These are phyloP conservation scores for Takakia lepidozioides DNA, from an alignment of 225 moss, liverwort and hornwort genomes.

Conservation along the genomic window DNA sequence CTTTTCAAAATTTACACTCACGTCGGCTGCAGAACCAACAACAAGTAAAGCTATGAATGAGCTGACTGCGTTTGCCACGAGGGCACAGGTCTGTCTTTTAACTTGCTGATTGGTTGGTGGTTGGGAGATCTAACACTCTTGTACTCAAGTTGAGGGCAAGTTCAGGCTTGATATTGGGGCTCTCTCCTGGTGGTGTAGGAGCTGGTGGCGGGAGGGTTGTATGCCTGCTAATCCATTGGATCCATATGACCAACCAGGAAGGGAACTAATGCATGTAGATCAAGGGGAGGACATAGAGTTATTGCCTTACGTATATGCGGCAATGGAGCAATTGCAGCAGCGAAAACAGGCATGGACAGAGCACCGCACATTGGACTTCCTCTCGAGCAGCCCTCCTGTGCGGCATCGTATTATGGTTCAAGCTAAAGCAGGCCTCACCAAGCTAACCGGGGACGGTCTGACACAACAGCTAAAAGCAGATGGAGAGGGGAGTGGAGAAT, in stretches of 20 bases:
- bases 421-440: constrained; percentile 48
- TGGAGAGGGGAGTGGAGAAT: constrained; percentile 15
- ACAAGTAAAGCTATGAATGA: constrained; percentile 61
- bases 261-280: constrained; percentile 23
- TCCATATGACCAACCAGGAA: not conserved
- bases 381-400: constrained; percentile 89
- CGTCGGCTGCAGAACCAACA: constrained; percentile 67
- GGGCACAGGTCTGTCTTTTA: constrained; percentile 14
- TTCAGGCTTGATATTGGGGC: no score
- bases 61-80: constrained; percentile 53
- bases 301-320: constrained; percentile 67
- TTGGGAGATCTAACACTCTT: no score
- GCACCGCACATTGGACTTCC: constrained; percentile 69
- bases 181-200: no score
- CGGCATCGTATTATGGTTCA: constrained; percentile 85
- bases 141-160: no score
- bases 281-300: constrained; percentile 80
- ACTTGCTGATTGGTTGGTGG: no score
- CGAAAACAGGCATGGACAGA: constrained; percentile 77
- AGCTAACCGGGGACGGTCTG: constrained; percentile 18
- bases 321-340: constrained; percentile 74
- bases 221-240: no score
- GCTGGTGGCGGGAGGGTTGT: no score
- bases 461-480: constrained; percentile 35
- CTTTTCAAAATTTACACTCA: constrained; percentile 93